phyloP scores from a whole-genome alignment of 106 monocot species.

The Allium sativum region DNA sequence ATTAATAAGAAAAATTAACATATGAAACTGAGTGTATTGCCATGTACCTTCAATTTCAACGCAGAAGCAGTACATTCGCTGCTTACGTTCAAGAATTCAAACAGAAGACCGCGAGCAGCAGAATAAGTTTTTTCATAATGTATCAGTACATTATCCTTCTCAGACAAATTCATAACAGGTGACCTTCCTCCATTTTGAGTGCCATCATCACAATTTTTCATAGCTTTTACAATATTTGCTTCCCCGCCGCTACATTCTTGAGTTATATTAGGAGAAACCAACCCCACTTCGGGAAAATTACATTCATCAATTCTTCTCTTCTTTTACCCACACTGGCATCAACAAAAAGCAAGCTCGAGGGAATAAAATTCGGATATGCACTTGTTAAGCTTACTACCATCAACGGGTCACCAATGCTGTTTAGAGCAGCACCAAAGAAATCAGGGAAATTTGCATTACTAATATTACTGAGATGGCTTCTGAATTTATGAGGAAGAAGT shows the following conservation, averaged over 20 bases:
- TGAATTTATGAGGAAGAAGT: background rate
- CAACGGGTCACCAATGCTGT: background rate
- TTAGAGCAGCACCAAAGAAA: background rate
- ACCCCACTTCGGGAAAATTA: background rate
- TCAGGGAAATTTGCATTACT: background rate
- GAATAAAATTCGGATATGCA: background rate
- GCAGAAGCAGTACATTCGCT: background rate
- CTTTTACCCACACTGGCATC: background rate
- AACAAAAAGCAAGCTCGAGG: background rate
- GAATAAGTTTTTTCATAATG: background rate
- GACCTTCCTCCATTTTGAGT: background rate
- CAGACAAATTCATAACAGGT: background rate
- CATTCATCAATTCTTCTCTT: background rate
- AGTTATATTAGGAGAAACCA: background rate
- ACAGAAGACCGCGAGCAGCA: background rate
- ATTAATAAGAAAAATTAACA: background rate
- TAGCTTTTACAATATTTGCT: background rate
- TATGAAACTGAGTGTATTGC: background rate
- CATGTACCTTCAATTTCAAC: background rate
- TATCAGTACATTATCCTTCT: background rate
- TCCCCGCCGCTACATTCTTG: background rate
- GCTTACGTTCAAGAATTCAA: background rate
- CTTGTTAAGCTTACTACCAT: background rate
- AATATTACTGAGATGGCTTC: background rate
- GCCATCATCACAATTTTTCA: background rate